phyloP scores from a whole-genome alignment of 768 basidiomycete genomes.

The Mycena capillaripes region DNA sequence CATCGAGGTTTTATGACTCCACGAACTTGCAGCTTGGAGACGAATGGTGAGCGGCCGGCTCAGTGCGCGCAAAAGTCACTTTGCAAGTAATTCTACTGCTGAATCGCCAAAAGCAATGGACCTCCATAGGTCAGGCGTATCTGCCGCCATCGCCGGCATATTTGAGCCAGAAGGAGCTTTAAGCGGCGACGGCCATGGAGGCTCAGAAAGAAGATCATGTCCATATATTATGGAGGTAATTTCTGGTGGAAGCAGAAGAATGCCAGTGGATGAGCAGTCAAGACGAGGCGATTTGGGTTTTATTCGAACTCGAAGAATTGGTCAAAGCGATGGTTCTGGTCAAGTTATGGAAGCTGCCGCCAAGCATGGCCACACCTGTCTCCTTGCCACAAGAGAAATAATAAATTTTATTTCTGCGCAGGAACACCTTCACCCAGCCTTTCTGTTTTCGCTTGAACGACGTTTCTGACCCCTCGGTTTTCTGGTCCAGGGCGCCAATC shows the following conservation, averaged over 20 bases:
- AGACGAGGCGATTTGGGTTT: too few species aligned
- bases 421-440: too few species aligned
- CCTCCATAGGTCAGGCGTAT: conserved; percentile 16
- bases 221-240: not conserved
- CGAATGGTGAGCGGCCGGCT: not conserved
- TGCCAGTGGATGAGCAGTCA: too few species aligned
- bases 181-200: not conserved
- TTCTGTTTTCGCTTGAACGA: not conserved
- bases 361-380: too few species aligned
- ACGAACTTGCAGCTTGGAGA: not conserved
- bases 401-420: too few species aligned
- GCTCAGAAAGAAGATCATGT: not conserved
- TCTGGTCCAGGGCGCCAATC: not conserved
- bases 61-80: conserved; percentile 7
- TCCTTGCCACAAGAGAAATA: too few species aligned
- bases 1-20: not conserved
- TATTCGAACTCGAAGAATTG: too few species aligned
- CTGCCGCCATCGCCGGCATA: conserved; percentile 20
- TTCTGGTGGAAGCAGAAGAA: conserved; percentile 2
- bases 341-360: too few species aligned
- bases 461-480: too few species aligned
- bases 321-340: too few species aligned
- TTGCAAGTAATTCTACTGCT: not conserved
- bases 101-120: not conserved
- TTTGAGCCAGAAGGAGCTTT: conserved; percentile 23